Evolutionary conservation across 805 yeast genomes (phyloP), one percentile per base, ranked within the genome.

Genomic region (Ogataea glucozyma): DNA sequence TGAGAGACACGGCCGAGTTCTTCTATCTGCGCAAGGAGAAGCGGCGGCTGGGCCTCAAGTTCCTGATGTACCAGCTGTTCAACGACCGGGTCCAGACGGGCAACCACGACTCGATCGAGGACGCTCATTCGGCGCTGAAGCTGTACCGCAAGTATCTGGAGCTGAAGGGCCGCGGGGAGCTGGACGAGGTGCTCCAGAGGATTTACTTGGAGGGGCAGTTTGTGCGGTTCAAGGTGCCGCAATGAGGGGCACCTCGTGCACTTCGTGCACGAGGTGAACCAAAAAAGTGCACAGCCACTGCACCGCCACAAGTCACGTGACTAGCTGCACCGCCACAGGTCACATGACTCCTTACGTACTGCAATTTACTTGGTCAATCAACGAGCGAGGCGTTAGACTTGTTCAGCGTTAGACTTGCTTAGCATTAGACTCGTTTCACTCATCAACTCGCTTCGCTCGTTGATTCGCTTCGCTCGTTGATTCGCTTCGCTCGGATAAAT

Each of bases 61-160:
- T 88, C 60, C 68, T 93, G 60, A 88, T 95, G 10, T 89, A 89
- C 74, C 79, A 80, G 21, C 71, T 91, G 35, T 70, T 93, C 40
- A 76, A 76, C 24, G 81, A 79, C 48, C 75, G 80, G 37, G 95
- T 95, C 23, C 99, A 93, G 62, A 81, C 80, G 3, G 96, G 93
- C 2, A 91, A 91, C 58, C 99, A 93, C 64, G 98, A 95, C 61
- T 91, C 98, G 1, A 89, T 93, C 33, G 99, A 93, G 58, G 99
- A 93, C 68, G 97, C 99, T 0, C 69, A 73, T 43, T 84, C 95
- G 9, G 98, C 99, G 0, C 71, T 93, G 53, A 64, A 77, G 33
- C 67, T 93, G 26, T 95, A 87, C 67, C 77, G 79, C 47, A 81
- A 79, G 56, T 91, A 87, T 57, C 64, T 77, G 56, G 82, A 83